Base-by-base conservation (phyloP, 2,329 filamentous ascomycete genomes). In the Sporothrix schenckii region DNA sequence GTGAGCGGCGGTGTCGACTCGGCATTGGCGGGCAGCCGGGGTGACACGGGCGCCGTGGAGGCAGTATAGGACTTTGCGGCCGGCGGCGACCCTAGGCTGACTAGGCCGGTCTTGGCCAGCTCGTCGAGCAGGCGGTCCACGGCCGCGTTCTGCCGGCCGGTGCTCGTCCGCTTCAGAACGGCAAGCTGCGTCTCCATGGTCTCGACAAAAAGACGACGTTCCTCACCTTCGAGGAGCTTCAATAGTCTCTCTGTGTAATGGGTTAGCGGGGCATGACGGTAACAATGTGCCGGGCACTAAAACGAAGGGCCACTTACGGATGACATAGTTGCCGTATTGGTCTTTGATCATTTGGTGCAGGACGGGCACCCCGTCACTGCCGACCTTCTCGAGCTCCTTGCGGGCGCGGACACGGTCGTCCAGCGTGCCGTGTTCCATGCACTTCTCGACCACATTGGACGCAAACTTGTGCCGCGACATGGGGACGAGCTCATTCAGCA, bases 391-490 rank as follows among this genome's bases (percentile, higher is more conserved):
- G 34, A 94, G 82, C 71, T 87, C 84, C 66, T 83, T 82, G 68
- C 92, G 86, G 71, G 97, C 93, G 44, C 85, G 84, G 47, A 84
- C 85, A 67, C 91, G 89, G 77, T 97, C 91, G 66, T 89, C 83
- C 24, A 86, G 82, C 0, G 88, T 88, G 24, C 92, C 92, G 74
- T 85, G 87, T 69, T 91, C 84, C 72, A 98, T 90, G 77, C 93
- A 97, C 80, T 93, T 94, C 80, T 99, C 95, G 0, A 99, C 94
- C 2, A 99, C 94, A 76, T 99, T 98, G 77, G 94, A 97, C 0
- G 95, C 94, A 77, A 92, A 96, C 79, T 99, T 99, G 82, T 98
- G 93, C 83, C 93, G 97, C 34, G 93, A 97, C 75, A 93, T 89
- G 1, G 83, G 81, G 52, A 97, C 80, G 2, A 97, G 83, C 70